phyloP scores from a whole-genome alignment of 768 basidiomycete species.

The Postia placenta region DNA sequence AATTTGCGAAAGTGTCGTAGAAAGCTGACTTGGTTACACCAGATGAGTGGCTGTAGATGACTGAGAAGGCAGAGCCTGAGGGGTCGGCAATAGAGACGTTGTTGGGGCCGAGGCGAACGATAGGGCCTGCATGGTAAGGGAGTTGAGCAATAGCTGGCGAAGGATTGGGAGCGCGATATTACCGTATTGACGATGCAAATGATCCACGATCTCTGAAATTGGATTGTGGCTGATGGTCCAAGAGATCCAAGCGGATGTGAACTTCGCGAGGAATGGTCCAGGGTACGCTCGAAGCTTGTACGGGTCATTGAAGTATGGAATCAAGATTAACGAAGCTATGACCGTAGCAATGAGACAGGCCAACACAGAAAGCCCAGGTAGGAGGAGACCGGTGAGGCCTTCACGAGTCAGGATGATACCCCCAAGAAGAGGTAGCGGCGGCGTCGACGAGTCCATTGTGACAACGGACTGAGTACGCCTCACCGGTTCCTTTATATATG shows the following conservation, averaged over 20 bases:
- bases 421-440: no score
- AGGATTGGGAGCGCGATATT: no score
- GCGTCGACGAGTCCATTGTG: no score
- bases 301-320: not conserved
- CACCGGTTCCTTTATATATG: no score
- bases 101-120: slow-evolving; percentile 34
- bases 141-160: not conserved
- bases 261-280: slow-evolving; percentile 33
- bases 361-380: no score
- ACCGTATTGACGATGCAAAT: slow-evolving; percentile 38
- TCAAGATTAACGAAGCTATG: no score
- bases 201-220: slow-evolving; percentile 30
- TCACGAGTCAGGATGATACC: no score
- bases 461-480: no score
- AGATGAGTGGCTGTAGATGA: slow-evolving; percentile 37
- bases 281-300: slow-evolving; percentile 17
- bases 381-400: no score
- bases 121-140: slow-evolving; percentile 1
- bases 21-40: slow-evolving; percentile 35
- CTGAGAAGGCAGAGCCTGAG: slow-evolving; percentile 30
- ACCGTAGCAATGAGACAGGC: no score
- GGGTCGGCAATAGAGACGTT: slow-evolving; percentile 39
- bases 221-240: slow-evolving; percentile 27
- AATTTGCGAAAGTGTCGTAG: slow-evolving; percentile 25
- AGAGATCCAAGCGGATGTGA: slow-evolving; percentile 35